Conservation (phyloP, 83 land plant genomes). For the Isoetes engelmannii region DNA sequence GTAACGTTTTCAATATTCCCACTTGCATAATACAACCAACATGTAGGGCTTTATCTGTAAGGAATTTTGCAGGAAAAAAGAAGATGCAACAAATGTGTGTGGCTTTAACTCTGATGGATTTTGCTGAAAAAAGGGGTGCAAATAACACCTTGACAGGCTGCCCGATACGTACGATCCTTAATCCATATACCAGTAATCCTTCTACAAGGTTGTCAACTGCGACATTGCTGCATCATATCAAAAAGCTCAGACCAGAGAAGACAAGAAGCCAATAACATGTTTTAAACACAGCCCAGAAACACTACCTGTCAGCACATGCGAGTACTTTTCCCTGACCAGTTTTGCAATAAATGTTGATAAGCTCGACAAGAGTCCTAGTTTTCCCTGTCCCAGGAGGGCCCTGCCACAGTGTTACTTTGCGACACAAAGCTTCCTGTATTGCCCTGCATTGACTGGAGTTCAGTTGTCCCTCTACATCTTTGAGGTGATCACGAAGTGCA, state of each 20-base stretch:
- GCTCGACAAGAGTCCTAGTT: slow-evolving; percentile 27
- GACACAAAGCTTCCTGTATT: slow-evolving; percentile 26
- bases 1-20: too few relatives aligned
- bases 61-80: too few relatives aligned
- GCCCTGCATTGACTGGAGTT: slow-evolving; percentile 32
- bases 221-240: slow-evolving; percentile 26
- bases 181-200: slow-evolving; percentile 34
- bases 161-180: slow-evolving; percentile 33
- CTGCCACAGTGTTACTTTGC: slow-evolving; percentile 33
- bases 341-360: slow-evolving; percentile 25
- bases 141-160: slow-evolving; percentile 36
- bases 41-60: too few relatives aligned
- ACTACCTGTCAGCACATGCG: slow-evolving; percentile 42
- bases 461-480: slow-evolving; percentile 17
- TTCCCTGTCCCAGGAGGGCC: slow-evolving; percentile 45
- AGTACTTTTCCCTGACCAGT: slow-evolving; percentile 32
- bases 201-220: slow-evolving; percentile 42
- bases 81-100: too few relatives aligned
- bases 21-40: too few relatives aligned
- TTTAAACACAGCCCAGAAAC: background rate
- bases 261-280: slow-evolving; percentile 2
- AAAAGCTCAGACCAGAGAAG: background rate
- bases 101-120: too few relatives aligned
- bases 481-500: slow-evolving; percentile 4
- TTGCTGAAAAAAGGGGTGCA: too few relatives aligned